Evolutionary conservation across 306 rosid genomes (phyloP), one percentile per base, ranked within the genome.

Genomic region (Pyrus communis): DNA sequence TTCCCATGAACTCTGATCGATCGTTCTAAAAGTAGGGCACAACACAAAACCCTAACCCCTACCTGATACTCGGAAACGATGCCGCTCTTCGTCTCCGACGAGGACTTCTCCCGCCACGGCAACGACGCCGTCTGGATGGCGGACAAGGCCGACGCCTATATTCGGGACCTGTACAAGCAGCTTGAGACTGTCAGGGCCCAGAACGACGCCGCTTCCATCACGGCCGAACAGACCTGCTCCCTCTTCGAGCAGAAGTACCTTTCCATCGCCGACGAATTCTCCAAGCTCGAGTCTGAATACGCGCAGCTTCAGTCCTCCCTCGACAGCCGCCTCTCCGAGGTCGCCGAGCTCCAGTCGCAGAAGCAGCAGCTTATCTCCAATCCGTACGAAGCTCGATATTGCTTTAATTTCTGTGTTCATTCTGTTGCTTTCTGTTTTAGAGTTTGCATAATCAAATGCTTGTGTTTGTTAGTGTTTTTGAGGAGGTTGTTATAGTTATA

Each of bases 151-250:
- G 99, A 92, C 77, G 84, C 90, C 23, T 91, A 75, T 89, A 91
- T 95, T 77, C 88, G 90, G 5, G 86, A 87, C 75, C 91, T 95
- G 30, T 82, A 78, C 77, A 84, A 84, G 21, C 96, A 95, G 78
- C 92, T 95, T 80, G 93, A 95, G 77, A 91, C 96, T 55, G 83
- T 90, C 59, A 84, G 84, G 75, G 99, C 99, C 23, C 86, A 86
- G 60, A 85, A 90, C 2, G 97, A 95, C 33, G 99, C 97, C 17
- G 83, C 93, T 35, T 83, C 88, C 75, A 92, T 92, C 43, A 92
- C 96, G 75, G 99, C 97, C 62, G 99, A 95, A 79, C 99, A 95
- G 82, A 92, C 91, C 74, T 95, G 99, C 77, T 87, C 97, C 14
- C 87, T 92, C 78, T 85, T 95, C 78, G 99, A 95, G 87, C 97